A percentile compares a stretch with the other conserved stretches of the same genome.
phyloP scores from a whole-genome alignment of 164 flowering plant species.

The grape (Vitis vinifera) region DNA sequence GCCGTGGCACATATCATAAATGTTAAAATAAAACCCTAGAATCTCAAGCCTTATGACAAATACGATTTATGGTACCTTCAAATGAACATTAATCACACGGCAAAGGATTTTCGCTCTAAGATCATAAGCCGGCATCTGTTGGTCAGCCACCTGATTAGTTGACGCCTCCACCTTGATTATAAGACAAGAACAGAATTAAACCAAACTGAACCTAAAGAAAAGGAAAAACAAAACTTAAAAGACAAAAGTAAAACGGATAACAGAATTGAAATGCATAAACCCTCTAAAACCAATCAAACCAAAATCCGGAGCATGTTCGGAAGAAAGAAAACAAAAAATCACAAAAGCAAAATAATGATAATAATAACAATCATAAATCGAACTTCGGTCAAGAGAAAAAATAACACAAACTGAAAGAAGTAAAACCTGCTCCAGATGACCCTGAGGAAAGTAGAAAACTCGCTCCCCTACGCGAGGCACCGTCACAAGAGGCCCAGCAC shows the following conservation, averaged over 20 bases:
- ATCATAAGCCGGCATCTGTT: conserved; percentile 10
- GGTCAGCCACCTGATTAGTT: conserved; percentile 5
- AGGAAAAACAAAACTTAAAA: too few relatives aligned
- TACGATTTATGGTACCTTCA: conserved; percentile 1
- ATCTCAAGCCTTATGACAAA: not conserved
- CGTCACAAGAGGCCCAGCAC: conserved; percentile 9
- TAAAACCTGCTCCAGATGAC: conserved; percentile 8
- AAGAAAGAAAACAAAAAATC: too few relatives aligned
- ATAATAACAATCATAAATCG: too few relatives aligned
- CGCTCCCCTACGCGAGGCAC: conserved; percentile 3
- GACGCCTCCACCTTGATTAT: conserved; percentile 6
- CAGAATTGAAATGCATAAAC: too few relatives aligned
- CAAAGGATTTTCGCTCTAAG: conserved; percentile 10
- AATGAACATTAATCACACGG: conserved; percentile 4
- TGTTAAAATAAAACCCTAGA: not conserved
- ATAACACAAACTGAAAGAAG: too few relatives aligned
- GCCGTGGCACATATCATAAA: not conserved
- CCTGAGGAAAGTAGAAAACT: conserved; percentile 9
- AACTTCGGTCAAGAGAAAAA: too few relatives aligned
- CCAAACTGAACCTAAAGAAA: too few relatives aligned
- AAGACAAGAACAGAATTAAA: too few relatives aligned
- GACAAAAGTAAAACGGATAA: too few relatives aligned
- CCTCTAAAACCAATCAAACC: too few relatives aligned
- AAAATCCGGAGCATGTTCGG: too few relatives aligned
- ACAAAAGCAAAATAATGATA: too few relatives aligned